A percentile compares a stretch with the other conserved stretches of the same genome.
These are phyloP conservation scores for Elaeis guineensis DNA, from an alignment of 176 grass and related monocot genomes.

Conservation along the genomic window DNA sequence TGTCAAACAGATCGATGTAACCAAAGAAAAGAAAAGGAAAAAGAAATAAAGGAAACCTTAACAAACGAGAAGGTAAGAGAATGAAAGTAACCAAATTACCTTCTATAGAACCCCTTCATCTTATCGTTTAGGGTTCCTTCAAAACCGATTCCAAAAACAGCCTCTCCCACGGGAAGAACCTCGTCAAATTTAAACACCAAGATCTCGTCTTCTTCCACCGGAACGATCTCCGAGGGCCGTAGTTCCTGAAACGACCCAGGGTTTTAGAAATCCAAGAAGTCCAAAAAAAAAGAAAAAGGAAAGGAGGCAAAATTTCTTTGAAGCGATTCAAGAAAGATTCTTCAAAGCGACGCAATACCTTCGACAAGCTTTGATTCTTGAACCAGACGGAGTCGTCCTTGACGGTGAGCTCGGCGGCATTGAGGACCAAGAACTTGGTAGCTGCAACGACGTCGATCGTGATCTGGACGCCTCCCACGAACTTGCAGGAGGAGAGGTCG, in stretches of 20 bases:
- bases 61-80: no score
- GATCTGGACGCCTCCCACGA: constrained; percentile 47
- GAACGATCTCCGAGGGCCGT: constrained; percentile 43
- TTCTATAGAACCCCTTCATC: constrained; percentile 96
- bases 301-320: neutral
- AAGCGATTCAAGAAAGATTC: neutral
- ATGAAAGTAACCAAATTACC: constrained; percentile 23
- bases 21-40: neutral
- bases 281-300: neutral
- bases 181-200: constrained; percentile 60
- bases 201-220: constrained; percentile 68
- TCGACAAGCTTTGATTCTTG: constrained; percentile 23
- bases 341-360: constrained; percentile 25
- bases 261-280: neutral
- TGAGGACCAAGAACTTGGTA: constrained; percentile 74
- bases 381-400: constrained; percentile 33
- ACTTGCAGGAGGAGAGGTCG: constrained; percentile 63
- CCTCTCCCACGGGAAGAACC: constrained; percentile 54
- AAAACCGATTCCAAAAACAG: constrained; percentile 55
- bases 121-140: constrained; percentile 71
- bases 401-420: constrained; percentile 65
- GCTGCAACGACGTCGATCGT: constrained; percentile 30
- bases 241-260: constrained; percentile 40
- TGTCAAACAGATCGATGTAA: neutral
- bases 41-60: neutral